Evolutionary conservation across 169 alveolate genomes (phyloP), one percentile per base, ranked within the genome.

Genomic region (Plasmodium gonderi): DNA sequence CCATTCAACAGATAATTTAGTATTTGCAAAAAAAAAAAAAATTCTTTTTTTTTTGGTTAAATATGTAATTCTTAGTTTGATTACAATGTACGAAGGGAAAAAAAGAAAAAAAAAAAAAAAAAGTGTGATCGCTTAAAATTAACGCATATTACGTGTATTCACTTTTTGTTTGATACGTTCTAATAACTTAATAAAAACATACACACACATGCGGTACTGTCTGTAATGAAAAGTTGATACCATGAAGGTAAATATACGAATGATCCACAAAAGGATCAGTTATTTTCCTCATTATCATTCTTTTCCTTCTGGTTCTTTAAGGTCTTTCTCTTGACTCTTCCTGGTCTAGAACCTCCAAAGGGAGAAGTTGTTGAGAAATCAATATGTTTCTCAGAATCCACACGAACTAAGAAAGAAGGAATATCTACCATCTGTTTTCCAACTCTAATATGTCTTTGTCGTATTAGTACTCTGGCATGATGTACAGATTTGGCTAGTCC

Each of bases 331-430:
- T 97, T 96, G 69, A 98, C 99, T 91, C 99, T 98, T 33, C 99
- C 99, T 33, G 99, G 98, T 65, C 98, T 96, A 29, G 99, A 99
- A 72, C 99, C 99, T 72, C 99, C 99, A 95, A 97, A 97, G 75
- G 99, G 99, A 29, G 99, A 98, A 42, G 99, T 98, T 81, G 98
- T 95, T 75, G 99, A 98, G 95, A 97, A 98, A 91, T 98, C 99
- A 81, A 99, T 98, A 96, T 98, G 99, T 95, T 98, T 98, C 97
- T 99, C 99, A 47, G 99, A 98, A 95, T 99, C 99, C 23, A 98
- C 98, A 92, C 99, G 98, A 69, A 99, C 99, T 98, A 99, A 94
- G 98, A 98, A 99, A 76, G 99, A 98, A 17, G 99, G 99, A 69
- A 98, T 97, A 96, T 98, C 99, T 49, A 98, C 99, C 95, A 99